Percentiles rank a stretch among this genome's conserved stretches.
Conservation (phyloP, 2,329 filamentous ascomycete genomes). For the Arthrinium phaeospermum region DNA sequence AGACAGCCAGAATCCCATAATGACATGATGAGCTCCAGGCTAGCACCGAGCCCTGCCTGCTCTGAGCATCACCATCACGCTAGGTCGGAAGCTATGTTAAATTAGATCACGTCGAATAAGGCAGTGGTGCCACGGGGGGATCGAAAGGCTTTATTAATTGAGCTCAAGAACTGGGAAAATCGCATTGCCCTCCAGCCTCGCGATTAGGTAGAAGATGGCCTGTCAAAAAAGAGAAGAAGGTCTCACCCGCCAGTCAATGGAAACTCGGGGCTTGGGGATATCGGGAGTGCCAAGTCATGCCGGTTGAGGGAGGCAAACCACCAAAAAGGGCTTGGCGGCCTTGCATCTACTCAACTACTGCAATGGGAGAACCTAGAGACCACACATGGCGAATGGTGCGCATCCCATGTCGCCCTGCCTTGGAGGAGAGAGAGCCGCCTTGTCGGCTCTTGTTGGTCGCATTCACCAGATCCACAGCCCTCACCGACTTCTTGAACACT, state of each 20-base stretch:
- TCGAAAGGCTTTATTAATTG: not conserved
- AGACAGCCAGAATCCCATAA: not conserved
- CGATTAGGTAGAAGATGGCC: not conserved
- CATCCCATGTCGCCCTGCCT: not conserved
- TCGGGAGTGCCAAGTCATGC: not conserved
- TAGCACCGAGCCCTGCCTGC: not conserved
- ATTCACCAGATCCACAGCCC: conserved; percentile 12
- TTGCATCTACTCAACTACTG: not conserved
- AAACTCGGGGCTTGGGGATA: conserved; percentile 1
- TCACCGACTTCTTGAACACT: conserved; percentile 13
- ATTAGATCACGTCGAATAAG: not conserved
- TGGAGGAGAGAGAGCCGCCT: not conserved
- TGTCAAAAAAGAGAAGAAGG: not conserved
- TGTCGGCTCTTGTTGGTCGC: conserved; percentile 8
- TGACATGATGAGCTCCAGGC: conserved; percentile 4
- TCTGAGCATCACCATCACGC: not conserved
- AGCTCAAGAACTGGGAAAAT: not conserved
- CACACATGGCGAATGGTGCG: not conserved
- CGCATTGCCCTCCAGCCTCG: not conserved
- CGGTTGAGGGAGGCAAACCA: conserved; percentile 9
- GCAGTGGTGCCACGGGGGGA: not conserved
- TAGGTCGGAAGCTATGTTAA: not conserved
- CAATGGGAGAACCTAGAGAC: not conserved
- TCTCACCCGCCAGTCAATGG: not conserved
- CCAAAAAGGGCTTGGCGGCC: not conserved